These are phyloP conservation scores for Ogataea parapolymorpha DNA, from an alignment of 805 yeast genomes.

Conservation along the genomic window DNA sequence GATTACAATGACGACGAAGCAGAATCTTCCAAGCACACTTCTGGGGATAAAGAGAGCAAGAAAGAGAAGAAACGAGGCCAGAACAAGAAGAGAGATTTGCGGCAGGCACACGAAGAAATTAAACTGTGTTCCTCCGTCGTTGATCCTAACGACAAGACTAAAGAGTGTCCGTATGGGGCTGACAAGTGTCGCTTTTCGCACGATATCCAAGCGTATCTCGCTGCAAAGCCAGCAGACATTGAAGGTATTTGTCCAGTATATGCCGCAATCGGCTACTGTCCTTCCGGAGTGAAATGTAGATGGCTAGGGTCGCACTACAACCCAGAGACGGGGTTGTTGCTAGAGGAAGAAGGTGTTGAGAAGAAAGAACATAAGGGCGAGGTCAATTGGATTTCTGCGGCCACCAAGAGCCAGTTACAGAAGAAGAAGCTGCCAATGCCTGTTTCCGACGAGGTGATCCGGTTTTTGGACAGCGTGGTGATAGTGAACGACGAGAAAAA, in stretches of 20 bases:
- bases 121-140: conserved; percentile 63
- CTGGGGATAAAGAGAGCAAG: conserved; percentile 29
- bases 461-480: conserved; percentile 61
- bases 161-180: conserved; percentile 60
- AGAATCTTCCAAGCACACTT: conserved; percentile 42
- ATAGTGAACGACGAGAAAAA: conserved; percentile 37
- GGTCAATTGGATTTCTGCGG: conserved; percentile 56
- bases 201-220: conserved; percentile 62
- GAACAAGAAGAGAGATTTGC: conserved; percentile 54
- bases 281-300: conserved; percentile 88
- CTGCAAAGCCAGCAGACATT: conserved; percentile 65
- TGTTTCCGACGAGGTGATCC: conserved; percentile 53
- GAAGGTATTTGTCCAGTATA: conserved; percentile 83
- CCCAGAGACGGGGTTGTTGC: conserved; percentile 41
- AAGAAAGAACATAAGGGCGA: conserved; percentile 41
- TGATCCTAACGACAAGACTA: conserved; percentile 45
- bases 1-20: conserved; percentile 45
- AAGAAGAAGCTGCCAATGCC: conserved; percentile 61
- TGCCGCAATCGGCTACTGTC: conserved; percentile 81
- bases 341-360: conserved; percentile 40
- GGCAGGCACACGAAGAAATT: conserved; percentile 60
- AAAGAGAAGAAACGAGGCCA: conserved; percentile 43
- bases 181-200: conserved; percentile 76
- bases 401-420: conserved; percentile 46
- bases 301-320: conserved; percentile 76